Base-by-base conservation (phyloP, 1,284 basidiomycete species). In the Microbotryum lychnidis-dioicae region DNA sequence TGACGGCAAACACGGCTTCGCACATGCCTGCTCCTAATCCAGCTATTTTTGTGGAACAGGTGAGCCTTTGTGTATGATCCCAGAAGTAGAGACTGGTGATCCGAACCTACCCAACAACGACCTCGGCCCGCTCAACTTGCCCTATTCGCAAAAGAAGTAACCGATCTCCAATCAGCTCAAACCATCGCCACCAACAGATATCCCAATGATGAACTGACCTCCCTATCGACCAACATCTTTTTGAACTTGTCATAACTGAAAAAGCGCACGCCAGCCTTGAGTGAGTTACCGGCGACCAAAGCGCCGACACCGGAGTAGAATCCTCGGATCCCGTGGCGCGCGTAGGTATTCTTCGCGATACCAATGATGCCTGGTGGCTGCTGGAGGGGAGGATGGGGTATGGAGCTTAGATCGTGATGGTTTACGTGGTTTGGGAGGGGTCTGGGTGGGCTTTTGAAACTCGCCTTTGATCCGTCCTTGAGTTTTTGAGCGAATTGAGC, bases 181-280 rank as follows among this genome's bases (percentile, higher is more conserved):
- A 31, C 6, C 42, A 4, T 47, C 44, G 2, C n/a, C 31, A 31
- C 31, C 31, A 10, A 31, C 31, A 3, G 8, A 31, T 2, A 31
- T 9, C 0, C 31, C 31, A 8, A 31, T 7, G 8, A 31, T 37
- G 31, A 9, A 71, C 75, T 57, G 71, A 91, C 91, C 78, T 94
- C 80, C 12, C 83, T 73, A 75, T 97, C 91, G 53, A 87, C 87
- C 57, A 98, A 76, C 70, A 86, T 76, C 49, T 80, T 78, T 78
- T 98, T 97, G 79, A 94, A 94, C 74, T 87, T 82, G 74, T 97
- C 93, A 77, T 97, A 98, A 68, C 86, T 89, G 56, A 96, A 83
- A 76, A 98, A 98, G 31, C 94, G 82, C 50, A 98, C 92, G 8
- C 91, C 92, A 3, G 93, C 93, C 78, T 97, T 96, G 68, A 83